These are phyloP conservation scores for Glycyrrhiza uralensis DNA, from an alignment of 306 rosid genomes.

Conservation along the genomic window DNA sequence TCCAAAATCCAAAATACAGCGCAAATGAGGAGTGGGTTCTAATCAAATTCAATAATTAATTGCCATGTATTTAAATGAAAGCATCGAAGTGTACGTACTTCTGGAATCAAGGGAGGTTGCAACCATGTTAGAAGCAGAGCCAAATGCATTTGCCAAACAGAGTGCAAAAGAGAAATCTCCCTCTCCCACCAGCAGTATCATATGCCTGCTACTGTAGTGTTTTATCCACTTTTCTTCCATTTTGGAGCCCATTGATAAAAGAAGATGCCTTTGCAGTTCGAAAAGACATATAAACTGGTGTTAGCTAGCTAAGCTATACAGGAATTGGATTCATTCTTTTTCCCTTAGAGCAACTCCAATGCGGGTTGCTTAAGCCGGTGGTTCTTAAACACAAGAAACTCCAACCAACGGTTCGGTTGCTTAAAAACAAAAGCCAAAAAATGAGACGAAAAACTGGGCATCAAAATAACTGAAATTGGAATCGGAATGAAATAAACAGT, in stretches of 20 bases:
- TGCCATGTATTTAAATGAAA: too few species aligned
- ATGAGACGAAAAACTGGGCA: too few species aligned
- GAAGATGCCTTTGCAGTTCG: too few species aligned
- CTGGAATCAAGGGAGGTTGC: slow-evolving; percentile 45
- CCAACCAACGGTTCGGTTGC: too few species aligned
- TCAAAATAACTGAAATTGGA: too few species aligned
- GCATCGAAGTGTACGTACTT: too few species aligned
- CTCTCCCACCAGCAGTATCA: slow-evolving; percentile 49
- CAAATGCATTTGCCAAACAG: slow-evolving; percentile 37
- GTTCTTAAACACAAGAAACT: too few species aligned
- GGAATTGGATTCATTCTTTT: not conserved
- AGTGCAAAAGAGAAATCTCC: slow-evolving; percentile 55
- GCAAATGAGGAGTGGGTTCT: not conserved
- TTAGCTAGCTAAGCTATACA: too few species aligned
- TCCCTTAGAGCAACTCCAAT: too few species aligned
- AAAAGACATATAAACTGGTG: not conserved
- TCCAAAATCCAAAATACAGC: not conserved
- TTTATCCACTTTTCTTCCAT: slow-evolving; percentile 23
- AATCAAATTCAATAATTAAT: not conserved
- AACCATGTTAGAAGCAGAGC: slow-evolving; percentile 33
- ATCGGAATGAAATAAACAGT: too few species aligned
- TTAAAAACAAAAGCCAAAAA: too few species aligned
- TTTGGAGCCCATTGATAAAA: not conserved
- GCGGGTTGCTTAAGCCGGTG: too few species aligned
- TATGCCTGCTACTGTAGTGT: slow-evolving; percentile 33